These are phyloP conservation scores for Xylaria arbuscula DNA, from an alignment of 2,329 filamentous ascomycete genomes.

Conservation along the genomic window DNA sequence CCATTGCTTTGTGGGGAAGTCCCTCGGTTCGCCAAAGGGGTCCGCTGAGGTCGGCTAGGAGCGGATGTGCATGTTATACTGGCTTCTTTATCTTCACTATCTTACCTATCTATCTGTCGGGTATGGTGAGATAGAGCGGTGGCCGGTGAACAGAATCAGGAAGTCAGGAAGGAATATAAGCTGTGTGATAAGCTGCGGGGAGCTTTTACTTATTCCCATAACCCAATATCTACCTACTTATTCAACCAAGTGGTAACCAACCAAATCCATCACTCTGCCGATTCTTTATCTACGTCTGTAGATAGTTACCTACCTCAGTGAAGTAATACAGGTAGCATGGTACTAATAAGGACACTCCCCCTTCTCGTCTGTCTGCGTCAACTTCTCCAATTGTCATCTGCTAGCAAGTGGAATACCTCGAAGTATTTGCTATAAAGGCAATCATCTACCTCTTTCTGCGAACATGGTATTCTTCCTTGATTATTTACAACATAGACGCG, in stretches of 20 bases:
- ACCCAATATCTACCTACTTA: not conserved
- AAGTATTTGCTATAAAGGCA: not conserved
- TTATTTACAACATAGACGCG: slow-evolving; percentile 76
- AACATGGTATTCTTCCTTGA: slow-evolving; percentile 58
- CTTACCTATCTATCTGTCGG: not conserved
- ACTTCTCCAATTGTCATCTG: not conserved
- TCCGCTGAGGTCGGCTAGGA: slow-evolving; percentile 21
- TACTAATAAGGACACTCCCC: too few species aligned
- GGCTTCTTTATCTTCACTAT: slow-evolving; percentile 14
- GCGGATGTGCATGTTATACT: slow-evolving; percentile 26
- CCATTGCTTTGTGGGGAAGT: slow-evolving; percentile 42
- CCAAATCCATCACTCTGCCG: not conserved
- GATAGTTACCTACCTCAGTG: too few species aligned
- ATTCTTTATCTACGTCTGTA: too few species aligned
- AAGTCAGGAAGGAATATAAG: not conserved
- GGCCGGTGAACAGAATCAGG: slow-evolving; percentile 8
- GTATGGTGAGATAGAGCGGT: not conserved
- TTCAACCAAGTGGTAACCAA: not conserved
- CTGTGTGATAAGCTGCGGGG: slow-evolving; percentile 25
- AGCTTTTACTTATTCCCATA: not conserved
- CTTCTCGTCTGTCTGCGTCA: not conserved
- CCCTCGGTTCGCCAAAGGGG: slow-evolving; percentile 41
- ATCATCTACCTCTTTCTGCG: not conserved
- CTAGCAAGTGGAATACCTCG: not conserved
- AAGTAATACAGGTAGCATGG: too few species aligned